A percentile compares a stretch with the other conserved stretches of the same genome.
Conservation (phyloP, 768 basidiomycete genomes). For the Mycena venus region DNA sequence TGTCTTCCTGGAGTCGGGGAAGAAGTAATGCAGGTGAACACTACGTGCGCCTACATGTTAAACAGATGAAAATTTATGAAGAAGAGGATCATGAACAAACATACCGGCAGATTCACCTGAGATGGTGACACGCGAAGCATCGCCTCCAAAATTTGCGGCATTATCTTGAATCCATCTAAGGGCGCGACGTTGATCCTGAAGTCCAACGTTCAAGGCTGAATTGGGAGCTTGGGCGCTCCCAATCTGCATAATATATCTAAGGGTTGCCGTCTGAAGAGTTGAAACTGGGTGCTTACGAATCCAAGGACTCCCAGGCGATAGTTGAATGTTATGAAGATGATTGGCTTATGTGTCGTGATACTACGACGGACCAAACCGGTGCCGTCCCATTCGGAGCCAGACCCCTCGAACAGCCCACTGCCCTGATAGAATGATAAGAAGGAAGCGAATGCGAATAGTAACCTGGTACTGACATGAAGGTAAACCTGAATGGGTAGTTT, state of each 20-base stretch:
- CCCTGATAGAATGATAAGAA: no score
- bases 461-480: no score
- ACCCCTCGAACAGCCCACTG: background rate
- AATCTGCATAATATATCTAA: background rate
- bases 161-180: conserved; percentile 5
- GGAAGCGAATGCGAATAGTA: no score
- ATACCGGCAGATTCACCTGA: conserved; percentile 1
- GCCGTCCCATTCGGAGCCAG: conserved; percentile 2
- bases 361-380: background rate
- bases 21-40: conserved; percentile 3
- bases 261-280: background rate
- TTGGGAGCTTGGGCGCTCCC: background rate
- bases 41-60: background rate
- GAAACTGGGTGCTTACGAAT: background rate
- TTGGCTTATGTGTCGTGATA: background rate
- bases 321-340: conserved; percentile 9
- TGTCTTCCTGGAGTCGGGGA: background rate
- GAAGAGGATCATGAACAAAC: background rate
- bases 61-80: background rate
- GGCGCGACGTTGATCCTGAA: no score
- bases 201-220: background rate
- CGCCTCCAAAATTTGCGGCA: background rate
- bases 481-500: no score
- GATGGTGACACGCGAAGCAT: background rate
- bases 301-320: conserved; percentile 2